These are phyloP conservation scores for Triglochin maritima DNA, from an alignment of 106 monocot species.

Conservation along the genomic window DNA sequence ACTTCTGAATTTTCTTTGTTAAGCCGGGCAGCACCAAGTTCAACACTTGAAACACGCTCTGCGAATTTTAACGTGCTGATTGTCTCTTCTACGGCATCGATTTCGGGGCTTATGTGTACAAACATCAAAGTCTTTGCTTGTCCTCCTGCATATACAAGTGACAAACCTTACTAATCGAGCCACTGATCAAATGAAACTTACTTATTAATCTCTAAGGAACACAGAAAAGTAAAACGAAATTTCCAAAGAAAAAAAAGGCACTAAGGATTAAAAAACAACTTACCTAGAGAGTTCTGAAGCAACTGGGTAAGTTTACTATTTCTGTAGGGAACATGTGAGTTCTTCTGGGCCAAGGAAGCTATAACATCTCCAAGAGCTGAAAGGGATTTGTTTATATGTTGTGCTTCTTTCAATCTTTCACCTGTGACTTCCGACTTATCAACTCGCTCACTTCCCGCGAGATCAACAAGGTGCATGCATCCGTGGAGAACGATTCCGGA, in stretches of 20 bases:
- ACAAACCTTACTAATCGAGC: too few relatives aligned
- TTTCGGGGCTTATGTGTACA: constrained; percentile 84
- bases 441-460: constrained; percentile 92
- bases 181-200: too few relatives aligned
- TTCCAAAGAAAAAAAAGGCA: background rate
- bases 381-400: constrained; percentile 85
- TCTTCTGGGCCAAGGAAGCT: constrained; percentile 65
- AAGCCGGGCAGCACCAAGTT: constrained; percentile 60
- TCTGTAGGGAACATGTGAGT: constrained; percentile 74
- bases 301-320: constrained; percentile 91
- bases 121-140: constrained; percentile 92
- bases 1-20: constrained; percentile 84
- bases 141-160: constrained; percentile 30
- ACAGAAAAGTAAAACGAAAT: background rate
- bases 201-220: too few relatives aligned
- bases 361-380: constrained; percentile 86
- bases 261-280: background rate
- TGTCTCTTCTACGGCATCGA: constrained; percentile 56
- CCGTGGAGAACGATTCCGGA: constrained; percentile 37
- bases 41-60: constrained; percentile 69
- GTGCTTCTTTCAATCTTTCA: constrained; percentile 84
- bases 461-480: constrained; percentile 81
- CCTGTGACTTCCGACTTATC: constrained; percentile 88
- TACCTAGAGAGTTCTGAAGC: constrained; percentile 75
- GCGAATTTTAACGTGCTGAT: constrained; percentile 90